phyloP scores from a whole-genome alignment of 257 asterid genomes.

The Lycium barbarum region DNA sequence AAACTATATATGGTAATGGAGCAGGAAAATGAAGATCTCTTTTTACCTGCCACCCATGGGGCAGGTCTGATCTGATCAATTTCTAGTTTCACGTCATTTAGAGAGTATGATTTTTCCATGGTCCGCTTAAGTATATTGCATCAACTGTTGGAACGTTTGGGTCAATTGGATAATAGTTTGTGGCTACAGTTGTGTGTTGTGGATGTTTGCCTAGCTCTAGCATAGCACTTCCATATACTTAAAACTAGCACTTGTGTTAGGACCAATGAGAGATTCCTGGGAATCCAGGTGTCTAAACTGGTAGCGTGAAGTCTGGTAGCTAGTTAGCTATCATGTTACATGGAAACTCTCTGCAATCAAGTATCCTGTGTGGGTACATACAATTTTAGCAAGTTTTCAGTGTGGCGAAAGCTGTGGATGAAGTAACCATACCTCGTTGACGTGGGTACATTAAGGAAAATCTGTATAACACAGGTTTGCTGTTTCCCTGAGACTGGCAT shows the following conservation, averaged over 20 bases:
- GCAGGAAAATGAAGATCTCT: background rate
- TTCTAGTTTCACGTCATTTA: background rate
- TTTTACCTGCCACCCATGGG: background rate
- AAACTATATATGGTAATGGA: background rate
- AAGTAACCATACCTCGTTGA: background rate
- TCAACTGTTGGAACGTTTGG: background rate
- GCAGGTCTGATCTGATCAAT: background rate
- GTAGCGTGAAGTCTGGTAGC: background rate
- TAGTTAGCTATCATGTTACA: background rate
- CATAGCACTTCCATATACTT: background rate
- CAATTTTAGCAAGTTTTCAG: background rate
- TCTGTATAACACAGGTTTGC: background rate
- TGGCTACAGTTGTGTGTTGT: conserved; percentile 12
- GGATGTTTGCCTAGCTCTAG: background rate
- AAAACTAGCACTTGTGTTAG: background rate
- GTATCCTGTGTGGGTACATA: background rate
- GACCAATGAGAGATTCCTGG: background rate
- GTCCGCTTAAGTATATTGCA: background rate
- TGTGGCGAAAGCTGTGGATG: background rate
- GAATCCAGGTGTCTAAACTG: background rate
- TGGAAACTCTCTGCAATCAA: conserved; percentile 13
- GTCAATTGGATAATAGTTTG: background rate
- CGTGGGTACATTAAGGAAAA: background rate
- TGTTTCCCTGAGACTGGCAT: conserved; percentile 4
- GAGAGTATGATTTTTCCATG: background rate